Base-by-base conservation (phyloP, 1,284 basidiomycete species). In the Singerocomus inundabilis region DNA sequence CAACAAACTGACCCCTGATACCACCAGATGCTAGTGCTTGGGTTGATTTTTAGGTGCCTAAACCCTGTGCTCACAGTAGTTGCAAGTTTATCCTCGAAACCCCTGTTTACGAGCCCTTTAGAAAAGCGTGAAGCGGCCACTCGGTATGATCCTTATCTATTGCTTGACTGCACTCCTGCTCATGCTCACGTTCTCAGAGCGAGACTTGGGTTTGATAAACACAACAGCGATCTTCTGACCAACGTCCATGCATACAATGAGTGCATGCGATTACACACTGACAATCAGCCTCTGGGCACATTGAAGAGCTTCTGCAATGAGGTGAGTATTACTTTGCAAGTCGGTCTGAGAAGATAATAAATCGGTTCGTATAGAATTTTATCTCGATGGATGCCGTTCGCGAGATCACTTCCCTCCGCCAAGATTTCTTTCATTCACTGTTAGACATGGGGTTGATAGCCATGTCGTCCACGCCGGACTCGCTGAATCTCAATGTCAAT, bases 191-290 rank as follows among this genome's bases (percentile, higher is more conserved):
- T 21, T 38, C 10, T 25, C 44, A 91, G 87, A 54, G 88, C 91
- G 4, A 79, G 86, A 51, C 74, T 78, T 40, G 76, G 76, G 10
- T 93, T 93, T 60, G 71, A 80, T 9, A 77, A 73, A 11, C 85
- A 77, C n/a, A 83, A 86, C 51, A 95, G 92, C 56, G 95, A 98
- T 63, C 75, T 98, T 6, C 72, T 98, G 26, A 93, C 92, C 0
- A 89, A 94, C 59, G 77, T 84, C 7, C 75, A 81, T 39, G 91
- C 92, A 0, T 96, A 88, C 63, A 77, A 88, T 31, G 79, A 85
- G 53, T 90, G 81, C 54, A 68, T 78, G 39, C 70, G 71, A 37
- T 64, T 90, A 42, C 77, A 79, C 13, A 63, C 70, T 8, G 74
- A 80, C 44, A 75, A 79, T 3, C 74, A 77, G 43, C 66, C 78